These are phyloP conservation scores for Exserohilum rostratum DNA, from an alignment of 2,329 filamentous ascomycete genomes.

Conservation along the genomic window DNA sequence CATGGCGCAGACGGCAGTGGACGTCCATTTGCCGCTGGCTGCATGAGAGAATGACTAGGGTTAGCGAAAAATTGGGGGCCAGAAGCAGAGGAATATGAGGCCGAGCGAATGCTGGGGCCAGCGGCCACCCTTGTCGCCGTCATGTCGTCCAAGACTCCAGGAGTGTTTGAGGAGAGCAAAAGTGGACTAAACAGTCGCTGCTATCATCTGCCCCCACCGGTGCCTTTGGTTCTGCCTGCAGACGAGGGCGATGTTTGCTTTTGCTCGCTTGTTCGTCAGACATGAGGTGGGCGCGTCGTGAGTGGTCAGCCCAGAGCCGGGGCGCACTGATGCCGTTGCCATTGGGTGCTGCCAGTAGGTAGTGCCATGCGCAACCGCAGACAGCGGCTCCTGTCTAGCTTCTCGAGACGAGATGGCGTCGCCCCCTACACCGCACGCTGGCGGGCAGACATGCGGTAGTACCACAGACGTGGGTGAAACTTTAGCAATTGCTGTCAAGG, in stretches of 20 bases:
- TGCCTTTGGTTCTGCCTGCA: constrained; percentile 3
- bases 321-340: neutral
- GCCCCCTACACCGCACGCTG: neutral
- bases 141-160: constrained; percentile 1
- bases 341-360: constrained; percentile 1
- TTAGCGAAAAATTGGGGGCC: constrained; percentile 28
- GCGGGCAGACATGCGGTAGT: neutral
- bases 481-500: constrained; percentile 1
- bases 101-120: neutral
- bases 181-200: neutral
- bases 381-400: constrained; percentile 2
- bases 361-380: constrained; percentile 5
- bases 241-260: constrained; percentile 8
- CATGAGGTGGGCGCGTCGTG: neutral
- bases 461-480: neutral
- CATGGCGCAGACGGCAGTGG: constrained; percentile 9
- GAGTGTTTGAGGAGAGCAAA: constrained; percentile 1
- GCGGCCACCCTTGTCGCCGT: constrained; percentile 1
- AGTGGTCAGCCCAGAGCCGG: neutral
- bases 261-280: constrained; percentile 3
- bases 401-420: neutral
- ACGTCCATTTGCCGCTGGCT: constrained; percentile 3
- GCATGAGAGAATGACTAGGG: constrained; percentile 21
- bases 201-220: constrained; percentile 3
- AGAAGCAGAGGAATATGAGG: constrained; percentile 15